Percentiles rank a stretch among this genome's conserved stretches.
Evolutionary conservation across 352 stramenopile species (phyloP).

Genomic region (Phytophthora idaei): DNA sequence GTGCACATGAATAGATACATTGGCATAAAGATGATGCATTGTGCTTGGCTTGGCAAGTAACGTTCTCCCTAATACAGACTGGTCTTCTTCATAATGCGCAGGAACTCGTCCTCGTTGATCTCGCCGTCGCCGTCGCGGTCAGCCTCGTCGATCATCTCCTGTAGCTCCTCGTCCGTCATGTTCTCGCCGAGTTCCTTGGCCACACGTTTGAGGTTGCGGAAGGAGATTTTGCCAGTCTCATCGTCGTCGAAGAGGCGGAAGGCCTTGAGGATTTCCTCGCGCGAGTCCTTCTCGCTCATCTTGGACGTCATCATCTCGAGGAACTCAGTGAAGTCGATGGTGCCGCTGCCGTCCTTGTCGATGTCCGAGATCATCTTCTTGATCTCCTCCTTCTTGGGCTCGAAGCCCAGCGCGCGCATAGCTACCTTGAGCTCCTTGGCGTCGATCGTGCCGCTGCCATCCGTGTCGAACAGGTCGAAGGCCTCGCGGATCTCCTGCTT

Average conservation of each 20-base stretch:
- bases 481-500: conserved; percentile 95
- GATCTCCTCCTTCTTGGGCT: conserved; percentile 98
- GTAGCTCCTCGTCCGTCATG: conserved; percentile 97
- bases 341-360: conserved; percentile 94
- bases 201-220: conserved; percentile 97
- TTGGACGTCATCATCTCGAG: conserved; percentile 98
- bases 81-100: conserved; percentile 97
- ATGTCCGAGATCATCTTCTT: conserved; percentile 98
- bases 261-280: conserved; percentile 97
- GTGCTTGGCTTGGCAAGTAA: conserved; percentile 1
- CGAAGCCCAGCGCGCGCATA: conserved; percentile 96
- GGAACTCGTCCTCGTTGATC: conserved; percentile 97
- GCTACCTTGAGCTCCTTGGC: conserved; percentile 96
- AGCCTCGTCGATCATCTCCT: conserved; percentile 98
- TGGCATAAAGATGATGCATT: conserved; percentile 26
- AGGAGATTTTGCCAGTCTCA: conserved; percentile 96
- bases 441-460: conserved; percentile 94
- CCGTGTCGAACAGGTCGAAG: conserved; percentile 98
- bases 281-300: conserved; percentile 96
- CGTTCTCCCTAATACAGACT: conserved; percentile 71
- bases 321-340: conserved; percentile 98
- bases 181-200: conserved; percentile 97
- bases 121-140: conserved; percentile 96
- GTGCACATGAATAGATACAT: conserved; percentile 24
- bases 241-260: conserved; percentile 99